Base-by-base conservation (phyloP, 176 grass and related monocot genomes). In the Lolium rigidum region DNA sequence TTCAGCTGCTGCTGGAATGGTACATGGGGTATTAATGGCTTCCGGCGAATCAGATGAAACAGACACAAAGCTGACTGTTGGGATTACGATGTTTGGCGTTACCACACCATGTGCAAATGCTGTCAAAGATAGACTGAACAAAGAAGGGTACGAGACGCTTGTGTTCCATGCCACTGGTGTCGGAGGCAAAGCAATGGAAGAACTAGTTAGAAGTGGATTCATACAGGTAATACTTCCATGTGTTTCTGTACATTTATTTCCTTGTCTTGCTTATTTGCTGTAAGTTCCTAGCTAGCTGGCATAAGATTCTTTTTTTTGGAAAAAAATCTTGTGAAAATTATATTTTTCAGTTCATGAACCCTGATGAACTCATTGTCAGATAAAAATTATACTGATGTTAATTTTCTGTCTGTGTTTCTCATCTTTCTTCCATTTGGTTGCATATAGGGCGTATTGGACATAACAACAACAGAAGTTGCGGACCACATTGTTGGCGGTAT, bases 171-270 rank as follows among this genome's bases (percentile, higher is more conserved):
- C 93, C 41, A 98, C 96, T 57, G 96, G 96, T 72, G 86, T 94
- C 67, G 96, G 96, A 56, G 96, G 96, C 74, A 98, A 92, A 85
- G 93, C 96, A 60, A 98, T 98, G 96, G 96, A 98, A 90, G 91
- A 98, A 79, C 90, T 98, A 76, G 91, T 95, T 67, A 84, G 72
- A 70, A 75, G 74, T 74, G 93, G 93, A 66, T 95, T 91, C 64
- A 95, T 98, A 90, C 93, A 98, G 95, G 95, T 98, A 93, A 21
- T 39, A 24, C n/a, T 64, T 68, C 82, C 47, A 52, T 79, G 67
- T 81, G 15, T 5, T 24, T 38, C 17, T 26, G 16, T 44, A 57
- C 50, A 15, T 63, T 83, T 79, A 26, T 60, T n/a, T 48, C 51
- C 13, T 56, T 61, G 35, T 60, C 8, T 60, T 77, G 16, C 7